Base-by-base conservation (phyloP, 2,329 filamentous ascomycete genomes). In the Stagonosporopsis vannaccii region DNA sequence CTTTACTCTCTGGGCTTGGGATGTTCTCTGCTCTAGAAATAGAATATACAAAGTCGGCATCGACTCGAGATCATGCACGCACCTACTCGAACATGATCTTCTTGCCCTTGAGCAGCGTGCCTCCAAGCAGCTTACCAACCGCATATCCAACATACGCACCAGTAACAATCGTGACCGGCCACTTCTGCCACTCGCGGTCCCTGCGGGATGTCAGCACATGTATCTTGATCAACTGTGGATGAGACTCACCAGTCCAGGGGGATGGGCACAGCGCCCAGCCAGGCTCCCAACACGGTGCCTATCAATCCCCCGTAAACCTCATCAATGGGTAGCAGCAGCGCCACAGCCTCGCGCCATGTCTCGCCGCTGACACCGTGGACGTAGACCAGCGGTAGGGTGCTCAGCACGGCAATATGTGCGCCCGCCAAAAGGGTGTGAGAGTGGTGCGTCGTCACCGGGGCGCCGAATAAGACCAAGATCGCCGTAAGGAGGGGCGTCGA, bases 121-220 rank as follows among this genome's bases (percentile, higher is more conserved):
- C 87, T 17, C 81, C 80, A 2, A 87, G 62, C 51, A 86, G 69
- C 71, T 90, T 88, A 1, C 92, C 92, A 12, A 91, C 63, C 1
- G 86, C 81, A 75, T 90, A 92, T 1, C 95, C 95, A 6, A 86
- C 77, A 76, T 96, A 98, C 17, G 90, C 82, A 2, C 95, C 95
- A 2, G 85, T 87, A 4, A 98, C 78, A 56, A 99, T 90, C 0
- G 95, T 99, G 43, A 98, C 89, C 0, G 95, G 95, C 90, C 94
- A 99, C 75, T 89, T 91, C 84, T 99, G 95, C 95, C 95, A 99
- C 67, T 96, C 92, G n/a, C 95, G 87, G 75, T 99, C 95, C 84
- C 82, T 84, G 61, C 4, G 32, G 28, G 17, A n/a, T 13, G 50
- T 67, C 59, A 64, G 60, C 51, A 55, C 23, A 37, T 36, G 11